phyloP scores from a whole-genome alignment of 768 basidiomycete genomes.

The Leucosporidium creatinivorum region DNA sequence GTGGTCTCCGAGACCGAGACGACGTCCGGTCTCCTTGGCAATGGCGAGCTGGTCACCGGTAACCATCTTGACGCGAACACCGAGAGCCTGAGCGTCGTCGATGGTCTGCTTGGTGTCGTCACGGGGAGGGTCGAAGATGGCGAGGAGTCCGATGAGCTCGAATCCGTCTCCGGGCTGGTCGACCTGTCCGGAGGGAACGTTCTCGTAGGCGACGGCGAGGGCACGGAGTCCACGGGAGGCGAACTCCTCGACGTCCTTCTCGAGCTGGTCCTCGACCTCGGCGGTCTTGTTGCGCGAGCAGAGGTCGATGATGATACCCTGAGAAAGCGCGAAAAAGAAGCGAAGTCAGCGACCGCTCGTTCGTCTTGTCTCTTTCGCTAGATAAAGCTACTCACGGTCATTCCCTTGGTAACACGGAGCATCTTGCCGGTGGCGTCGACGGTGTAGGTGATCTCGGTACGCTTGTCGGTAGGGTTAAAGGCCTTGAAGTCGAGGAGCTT shows the following conservation, averaged over 20 bases:
- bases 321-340: no score
- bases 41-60: slow-evolving; percentile 99
- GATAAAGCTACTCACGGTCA: slow-evolving; percentile 55
- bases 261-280: slow-evolving; percentile 80
- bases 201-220: slow-evolving; percentile 91
- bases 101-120: slow-evolving; percentile 98
- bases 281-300: slow-evolving; percentile 96
- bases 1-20: slow-evolving; percentile 95
- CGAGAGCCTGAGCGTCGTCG: slow-evolving; percentile 89
- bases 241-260: slow-evolving; percentile 92
- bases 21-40: slow-evolving; percentile 97
- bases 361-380: slow-evolving; percentile 38
- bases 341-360: no score
- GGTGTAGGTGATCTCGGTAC: slow-evolving; percentile 95
- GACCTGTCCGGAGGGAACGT: slow-evolving; percentile 70
- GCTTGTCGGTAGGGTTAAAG: slow-evolving; percentile 98
- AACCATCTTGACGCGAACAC: slow-evolving; percentile 99
- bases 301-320: slow-evolving; percentile 79
- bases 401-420: slow-evolving; percentile 99
- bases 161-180: slow-evolving; percentile 93
- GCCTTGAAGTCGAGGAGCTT: slow-evolving; percentile 98
- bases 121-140: slow-evolving; percentile 97
- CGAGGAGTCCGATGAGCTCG: slow-evolving; percentile 91
- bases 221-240: slow-evolving; percentile 94
- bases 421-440: slow-evolving; percentile 91